Percentiles rank a stretch among this genome's conserved stretches.
Conservation (phyloP, 1,284 basidiomycete species). For the Vanrija humicola region DNA sequence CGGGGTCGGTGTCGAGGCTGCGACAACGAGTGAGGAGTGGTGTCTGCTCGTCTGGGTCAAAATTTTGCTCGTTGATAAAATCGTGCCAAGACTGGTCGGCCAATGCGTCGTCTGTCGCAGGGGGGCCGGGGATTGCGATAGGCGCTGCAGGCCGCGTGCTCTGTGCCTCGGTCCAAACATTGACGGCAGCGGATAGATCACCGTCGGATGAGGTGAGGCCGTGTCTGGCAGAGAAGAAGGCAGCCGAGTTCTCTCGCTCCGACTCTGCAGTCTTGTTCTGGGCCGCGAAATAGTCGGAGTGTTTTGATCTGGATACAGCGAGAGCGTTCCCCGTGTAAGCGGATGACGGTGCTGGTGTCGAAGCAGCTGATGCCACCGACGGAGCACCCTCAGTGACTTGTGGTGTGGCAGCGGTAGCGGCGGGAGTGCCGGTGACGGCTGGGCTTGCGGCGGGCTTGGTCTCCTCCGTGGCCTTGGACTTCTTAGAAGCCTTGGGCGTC, state of each 20-base stretch:
- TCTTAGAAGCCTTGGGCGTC: slow-evolving; percentile 12
- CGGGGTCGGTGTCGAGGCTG: slow-evolving; percentile 20
- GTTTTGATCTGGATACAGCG: slow-evolving; percentile 9
- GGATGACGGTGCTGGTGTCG: background rate
- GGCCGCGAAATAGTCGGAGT: slow-evolving; percentile 20
- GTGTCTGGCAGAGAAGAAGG: slow-evolving; percentile 13
- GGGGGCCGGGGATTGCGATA: background rate
- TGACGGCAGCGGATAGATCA: slow-evolving; percentile 10
- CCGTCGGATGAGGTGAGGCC: slow-evolving; percentile 6
- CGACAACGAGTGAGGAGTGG: slow-evolving; percentile 18
- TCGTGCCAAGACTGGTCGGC: slow-evolving; percentile 24
- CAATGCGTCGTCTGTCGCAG: slow-evolving; percentile 15
- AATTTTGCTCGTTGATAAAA: slow-evolving; percentile 23
- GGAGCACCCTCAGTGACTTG: background rate
- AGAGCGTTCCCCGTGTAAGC: slow-evolving; percentile 14
- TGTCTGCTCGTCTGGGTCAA: slow-evolving; percentile 22
- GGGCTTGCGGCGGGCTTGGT: background rate
- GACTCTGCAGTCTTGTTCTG: slow-evolving; percentile 14
- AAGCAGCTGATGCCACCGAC: background rate
- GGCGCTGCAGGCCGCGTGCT: background rate
- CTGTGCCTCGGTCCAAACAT: slow-evolving; percentile 12
- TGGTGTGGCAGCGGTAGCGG: background rate
- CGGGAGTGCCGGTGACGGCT: background rate
- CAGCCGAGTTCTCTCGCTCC: slow-evolving; percentile 6
- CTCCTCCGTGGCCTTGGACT: slow-evolving; percentile 11